Evolutionary conservation across 352 stramenopile species (phyloP), one percentile per base, ranked within the genome.

Genomic region (Phytophthora chlamydospora): DNA sequence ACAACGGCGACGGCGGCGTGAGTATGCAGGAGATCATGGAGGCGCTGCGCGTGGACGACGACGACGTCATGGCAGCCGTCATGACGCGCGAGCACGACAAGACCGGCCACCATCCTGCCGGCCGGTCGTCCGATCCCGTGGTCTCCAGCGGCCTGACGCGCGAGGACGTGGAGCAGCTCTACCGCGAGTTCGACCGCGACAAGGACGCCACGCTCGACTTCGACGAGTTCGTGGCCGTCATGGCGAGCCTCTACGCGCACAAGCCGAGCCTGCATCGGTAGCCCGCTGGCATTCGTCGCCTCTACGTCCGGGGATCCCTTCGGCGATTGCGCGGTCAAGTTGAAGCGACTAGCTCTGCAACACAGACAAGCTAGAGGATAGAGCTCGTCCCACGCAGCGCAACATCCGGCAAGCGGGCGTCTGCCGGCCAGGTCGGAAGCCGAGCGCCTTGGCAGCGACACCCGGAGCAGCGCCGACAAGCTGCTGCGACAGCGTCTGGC

Each of bases 11-110:
- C 43, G 83, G 83, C 6, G 75, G 76, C 6, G 78, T 92, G 46
- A 85, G 71, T 16, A 77, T 89, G 46, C 66, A 89, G n/a, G 83
- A 92, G 61, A 83, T 92, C 47, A 73, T 92, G 60, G 83, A 90
- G 27, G 78, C 78, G 8, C 51, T 92, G 29, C 74, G 79, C 2
- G 80, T 88, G 1, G 77, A 89, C 11, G 78, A 92, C 16, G 80
- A 90, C 56, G 79, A 90, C n/a, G 66, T 72, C 4, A 78, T 87
- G 53, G 67, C 70, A 7, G 57, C 65, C 2, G 65, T 84, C 4
- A 80, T 75, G 61, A 51, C 71, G 0, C 66, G 61, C 5, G 68
- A 86, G 40, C 66, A 75, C 21, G 50, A 60, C 2, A 67, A 74
- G 29, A 50, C 53, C 6, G 67, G 41, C 9, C 47, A 36, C 8